These are phyloP conservation scores for Ustilago xerochloae DNA, from an alignment of 1,284 basidiomycete species.

Conservation along the genomic window DNA sequence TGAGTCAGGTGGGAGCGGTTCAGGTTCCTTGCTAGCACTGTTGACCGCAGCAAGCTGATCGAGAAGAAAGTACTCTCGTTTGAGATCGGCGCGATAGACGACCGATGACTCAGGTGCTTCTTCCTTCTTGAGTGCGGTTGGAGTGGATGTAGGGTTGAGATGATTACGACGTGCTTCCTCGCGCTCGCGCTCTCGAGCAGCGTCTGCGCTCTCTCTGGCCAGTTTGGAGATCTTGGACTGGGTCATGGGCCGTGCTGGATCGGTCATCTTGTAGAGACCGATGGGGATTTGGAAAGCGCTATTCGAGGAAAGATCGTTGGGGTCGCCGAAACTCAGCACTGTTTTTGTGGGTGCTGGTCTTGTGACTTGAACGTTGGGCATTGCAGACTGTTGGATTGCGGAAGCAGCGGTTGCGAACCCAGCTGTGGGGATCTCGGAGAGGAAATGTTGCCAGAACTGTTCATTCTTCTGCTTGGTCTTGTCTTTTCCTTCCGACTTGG, in stretches of 20 bases:
- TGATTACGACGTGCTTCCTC: constrained; percentile 21
- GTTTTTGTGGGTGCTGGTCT: constrained; percentile 42
- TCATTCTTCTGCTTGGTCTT: constrained; percentile 82
- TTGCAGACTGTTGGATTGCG: constrained; percentile 44
- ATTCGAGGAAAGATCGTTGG: constrained; percentile 68
- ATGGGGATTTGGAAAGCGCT: constrained; percentile 81
- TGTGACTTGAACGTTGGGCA: constrained; percentile 53
- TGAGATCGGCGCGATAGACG: constrained; percentile 38
- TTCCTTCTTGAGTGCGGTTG: constrained; percentile 8
- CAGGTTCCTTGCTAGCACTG: constrained; percentile 70
- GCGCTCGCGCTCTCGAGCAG: constrained; percentile 18
- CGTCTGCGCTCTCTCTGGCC: constrained; percentile 44
- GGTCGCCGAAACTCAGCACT: constrained; percentile 58
- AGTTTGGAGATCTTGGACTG: constrained; percentile 70
- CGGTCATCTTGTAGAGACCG: constrained; percentile 85
- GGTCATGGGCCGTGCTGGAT: constrained; percentile 77
- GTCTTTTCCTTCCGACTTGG: constrained; percentile 77
- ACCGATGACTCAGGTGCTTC: constrained; percentile 6
- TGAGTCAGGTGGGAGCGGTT: constrained; percentile 73
- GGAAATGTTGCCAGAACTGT: constrained; percentile 75
- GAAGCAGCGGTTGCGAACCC: constrained; percentile 71
- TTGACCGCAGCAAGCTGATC: constrained; percentile 60
- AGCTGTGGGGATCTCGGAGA: constrained; percentile 71
- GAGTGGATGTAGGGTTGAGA: constrained; percentile 31
- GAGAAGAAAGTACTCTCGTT: constrained; percentile 39